A percentile compares a stretch with the other conserved stretches of the same genome.
Evolutionary conservation across 2,329 filamentous ascomycete genomes (phyloP).

Genomic region (Ceratocystis smalleyi): DNA sequence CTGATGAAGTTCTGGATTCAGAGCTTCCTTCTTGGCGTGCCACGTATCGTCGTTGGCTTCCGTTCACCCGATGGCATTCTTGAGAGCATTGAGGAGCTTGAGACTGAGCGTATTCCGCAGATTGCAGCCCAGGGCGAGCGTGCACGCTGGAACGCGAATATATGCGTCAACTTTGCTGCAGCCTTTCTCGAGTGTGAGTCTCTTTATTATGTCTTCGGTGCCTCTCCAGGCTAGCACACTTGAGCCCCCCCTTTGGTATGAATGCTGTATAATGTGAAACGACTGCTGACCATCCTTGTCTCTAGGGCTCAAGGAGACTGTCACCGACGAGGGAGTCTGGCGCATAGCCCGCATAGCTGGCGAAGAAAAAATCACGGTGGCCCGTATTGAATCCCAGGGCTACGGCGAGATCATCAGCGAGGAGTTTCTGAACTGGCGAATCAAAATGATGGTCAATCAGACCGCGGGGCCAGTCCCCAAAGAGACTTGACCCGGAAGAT

Average conservation of each 20-base stretch:
- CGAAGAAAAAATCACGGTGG: constrained; percentile 54
- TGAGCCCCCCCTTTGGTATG: too few species aligned
- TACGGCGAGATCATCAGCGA: constrained; percentile 62
- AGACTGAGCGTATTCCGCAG: constrained; percentile 63
- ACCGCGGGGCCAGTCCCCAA: constrained; percentile 5
- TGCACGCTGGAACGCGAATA: constrained; percentile 74
- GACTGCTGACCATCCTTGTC: neutral
- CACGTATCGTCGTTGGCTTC: constrained; percentile 82
- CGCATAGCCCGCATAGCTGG: constrained; percentile 53
- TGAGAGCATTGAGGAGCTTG: constrained; percentile 56
- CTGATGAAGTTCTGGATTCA: constrained; percentile 94
- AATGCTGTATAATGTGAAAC: too few species aligned
- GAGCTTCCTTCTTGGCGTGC: constrained; percentile 83
- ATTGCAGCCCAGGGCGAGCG: constrained; percentile 53
- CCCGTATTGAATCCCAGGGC: constrained; percentile 55
- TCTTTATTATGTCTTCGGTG: neutral
- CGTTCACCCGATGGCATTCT: constrained; percentile 56
- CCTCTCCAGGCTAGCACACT: neutral
- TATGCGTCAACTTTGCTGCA: constrained; percentile 80
- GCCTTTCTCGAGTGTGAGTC: constrained; percentile 59
- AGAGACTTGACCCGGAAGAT: neutral
- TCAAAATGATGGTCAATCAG: constrained; percentile 26
- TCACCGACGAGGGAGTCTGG: constrained; percentile 64
- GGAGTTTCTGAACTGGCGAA: constrained; percentile 62
- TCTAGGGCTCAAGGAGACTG: constrained; percentile 42